Percentiles rank a stretch among this genome's conserved stretches.
Evolutionary conservation across 139 green algal species (phyloP).

Genomic region (Chlamydomonas schloesseri): DNA sequence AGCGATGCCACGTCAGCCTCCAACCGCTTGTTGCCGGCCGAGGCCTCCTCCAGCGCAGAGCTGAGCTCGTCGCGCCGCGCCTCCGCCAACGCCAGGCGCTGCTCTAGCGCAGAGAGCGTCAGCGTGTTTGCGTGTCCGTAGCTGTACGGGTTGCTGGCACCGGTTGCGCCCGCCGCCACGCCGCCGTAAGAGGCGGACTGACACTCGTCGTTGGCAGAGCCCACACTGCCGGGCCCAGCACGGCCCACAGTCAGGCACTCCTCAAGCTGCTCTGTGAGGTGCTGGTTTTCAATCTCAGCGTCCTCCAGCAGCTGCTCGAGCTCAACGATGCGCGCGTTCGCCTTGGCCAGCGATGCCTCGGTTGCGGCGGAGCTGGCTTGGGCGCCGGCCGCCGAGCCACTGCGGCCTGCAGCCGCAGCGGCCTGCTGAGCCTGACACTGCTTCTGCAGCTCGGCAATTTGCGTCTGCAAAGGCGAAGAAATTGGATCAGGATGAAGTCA

Average conservation of each 20-base stretch:
- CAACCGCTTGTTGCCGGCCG: not conserved
- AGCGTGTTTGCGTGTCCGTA: slow-evolving; percentile 19
- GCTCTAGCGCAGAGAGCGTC: slow-evolving; percentile 35
- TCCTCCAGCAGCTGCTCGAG: slow-evolving; percentile 50
- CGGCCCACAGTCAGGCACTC: slow-evolving; percentile 39
- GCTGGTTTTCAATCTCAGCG: slow-evolving; percentile 49
- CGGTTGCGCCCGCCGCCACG: not conserved
- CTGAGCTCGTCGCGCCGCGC: slow-evolving; percentile 23
- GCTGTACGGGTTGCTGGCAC: slow-evolving; percentile 19
- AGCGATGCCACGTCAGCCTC: slow-evolving; percentile 5
- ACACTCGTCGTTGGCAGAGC: slow-evolving; percentile 12
- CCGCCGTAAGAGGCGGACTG: slow-evolving; percentile 13
- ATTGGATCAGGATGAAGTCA: not conserved
- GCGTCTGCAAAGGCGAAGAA: not conserved
- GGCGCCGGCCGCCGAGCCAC: not conserved
- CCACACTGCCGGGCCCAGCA: slow-evolving; percentile 10
- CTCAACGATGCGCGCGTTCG: slow-evolving; percentile 13
- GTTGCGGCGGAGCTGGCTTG: not conserved
- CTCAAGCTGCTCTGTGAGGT: slow-evolving; percentile 56
- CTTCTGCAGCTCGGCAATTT: not conserved
- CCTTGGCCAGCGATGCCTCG: slow-evolving; percentile 18
- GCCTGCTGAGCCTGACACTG: not conserved
- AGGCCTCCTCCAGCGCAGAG: not conserved
- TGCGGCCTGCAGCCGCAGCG: not conserved
- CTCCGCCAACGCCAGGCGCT: slow-evolving; percentile 37